Conservation (phyloP, 2,329 filamentous ascomycete genomes). For the Ceratocystiopsis brevicomis region DNA sequence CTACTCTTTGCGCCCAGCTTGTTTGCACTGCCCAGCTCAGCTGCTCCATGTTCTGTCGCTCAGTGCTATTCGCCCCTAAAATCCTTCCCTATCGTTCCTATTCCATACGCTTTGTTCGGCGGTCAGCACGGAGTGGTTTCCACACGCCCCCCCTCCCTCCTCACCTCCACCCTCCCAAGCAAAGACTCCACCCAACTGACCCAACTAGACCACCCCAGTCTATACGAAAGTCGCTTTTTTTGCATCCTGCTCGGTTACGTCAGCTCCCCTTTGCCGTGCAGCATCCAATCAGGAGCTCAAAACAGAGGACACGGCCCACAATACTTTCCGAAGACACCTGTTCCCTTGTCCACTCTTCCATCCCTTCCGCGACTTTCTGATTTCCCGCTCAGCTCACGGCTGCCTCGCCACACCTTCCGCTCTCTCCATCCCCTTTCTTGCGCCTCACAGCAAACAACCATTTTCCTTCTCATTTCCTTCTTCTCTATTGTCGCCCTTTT, state of each 20-base stretch:
- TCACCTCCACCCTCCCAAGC: too few species aligned
- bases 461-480: not conserved
- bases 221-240: constrained; percentile 1
- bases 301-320: not conserved
- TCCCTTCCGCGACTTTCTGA: constrained; percentile 2
- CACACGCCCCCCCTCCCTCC: too few species aligned
- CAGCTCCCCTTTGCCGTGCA: constrained; percentile 4
- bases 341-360: not conserved
- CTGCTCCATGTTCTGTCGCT: too few species aligned
- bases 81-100: not conserved
- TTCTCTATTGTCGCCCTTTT: not conserved
- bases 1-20: constrained; percentile 1
- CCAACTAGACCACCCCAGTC: too few species aligned
- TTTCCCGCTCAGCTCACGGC: constrained; percentile 6
- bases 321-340: not conserved
- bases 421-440: constrained; percentile 1
- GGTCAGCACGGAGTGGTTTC: too few species aligned
- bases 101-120: not conserved
- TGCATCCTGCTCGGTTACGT: constrained; percentile 8
- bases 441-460: not conserved
- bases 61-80: too few species aligned
- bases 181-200: too few species aligned
- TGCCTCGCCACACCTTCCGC: constrained; percentile 6
- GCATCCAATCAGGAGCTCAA: constrained; percentile 8
- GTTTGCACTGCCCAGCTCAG: too few species aligned